These are phyloP conservation scores for Pythium sukuiense DNA, from an alignment of 352 stramenopile species.

Conservation along the genomic window DNA sequence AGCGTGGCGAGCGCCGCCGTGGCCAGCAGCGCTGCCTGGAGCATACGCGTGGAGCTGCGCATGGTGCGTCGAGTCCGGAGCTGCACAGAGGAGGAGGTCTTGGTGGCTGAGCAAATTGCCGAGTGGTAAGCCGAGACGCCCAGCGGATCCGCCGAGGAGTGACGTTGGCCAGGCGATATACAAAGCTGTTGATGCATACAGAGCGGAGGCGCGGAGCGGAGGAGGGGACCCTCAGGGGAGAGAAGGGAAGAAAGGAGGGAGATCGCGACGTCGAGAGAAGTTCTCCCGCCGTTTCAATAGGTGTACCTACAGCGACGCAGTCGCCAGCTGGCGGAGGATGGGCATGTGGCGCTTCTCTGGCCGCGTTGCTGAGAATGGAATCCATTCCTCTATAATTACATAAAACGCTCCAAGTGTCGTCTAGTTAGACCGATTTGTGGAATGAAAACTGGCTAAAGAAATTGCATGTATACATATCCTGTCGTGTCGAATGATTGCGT, in stretches of 20 bases:
- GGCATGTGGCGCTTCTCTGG: not conserved
- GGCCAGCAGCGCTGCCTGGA: constrained; percentile 14
- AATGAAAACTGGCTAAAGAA: not conserved
- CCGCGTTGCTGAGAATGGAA: constrained; percentile 20
- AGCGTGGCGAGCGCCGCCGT: constrained; percentile 4
- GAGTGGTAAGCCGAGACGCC: no score
- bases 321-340: constrained; percentile 4
- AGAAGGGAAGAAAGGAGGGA: no score
- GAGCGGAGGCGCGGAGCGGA: not conserved
- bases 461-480: not conserved
- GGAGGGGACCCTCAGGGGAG: not conserved
- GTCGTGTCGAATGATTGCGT: not conserved
- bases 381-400: constrained; percentile 5
- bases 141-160: not conserved
- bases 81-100: constrained; percentile 4
- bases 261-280: not conserved
- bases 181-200: not conserved
- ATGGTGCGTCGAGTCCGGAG: constrained; percentile 5
- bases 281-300: constrained; percentile 1
- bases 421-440: not conserved
- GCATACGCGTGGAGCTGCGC: constrained; percentile 11
- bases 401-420: not conserved
- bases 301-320: not conserved
- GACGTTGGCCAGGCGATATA: not conserved
- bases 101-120: constrained; percentile 21